phyloP scores from a whole-genome alignment of 177 flowering plant genomes.

The Vitis hybrid region DNA sequence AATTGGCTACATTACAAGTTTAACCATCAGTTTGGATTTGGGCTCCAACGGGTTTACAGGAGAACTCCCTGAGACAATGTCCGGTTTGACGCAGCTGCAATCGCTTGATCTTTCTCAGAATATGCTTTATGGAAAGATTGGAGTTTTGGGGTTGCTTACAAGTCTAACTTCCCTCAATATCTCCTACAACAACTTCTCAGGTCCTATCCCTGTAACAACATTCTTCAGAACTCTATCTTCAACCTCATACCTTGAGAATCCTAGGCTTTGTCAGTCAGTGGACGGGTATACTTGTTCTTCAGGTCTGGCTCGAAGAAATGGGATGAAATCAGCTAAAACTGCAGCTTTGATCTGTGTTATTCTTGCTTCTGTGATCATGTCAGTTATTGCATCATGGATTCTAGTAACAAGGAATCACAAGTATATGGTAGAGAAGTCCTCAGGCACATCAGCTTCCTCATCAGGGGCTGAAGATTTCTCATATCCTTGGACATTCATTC shows the following conservation, averaged over 20 bases:
- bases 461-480: conserved; percentile 78
- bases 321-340: conserved; percentile 61
- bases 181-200: conserved; percentile 88
- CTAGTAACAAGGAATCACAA: conserved; percentile 47
- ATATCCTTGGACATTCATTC: conserved; percentile 94
- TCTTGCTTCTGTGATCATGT: conserved; percentile 51
- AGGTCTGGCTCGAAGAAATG: conserved; percentile 25
- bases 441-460: conserved; percentile 29
- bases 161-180: conserved; percentile 82
- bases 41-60: conserved; percentile 74
- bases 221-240: conserved; percentile 73
- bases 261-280: conserved; percentile 58
- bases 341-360: conserved; percentile 52
- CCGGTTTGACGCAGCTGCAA: conserved; percentile 74
- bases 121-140: conserved; percentile 61
- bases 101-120: conserved; percentile 86
- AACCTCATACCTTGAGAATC: conserved; percentile 59
- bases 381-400: conserved; percentile 58
- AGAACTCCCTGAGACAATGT: conserved; percentile 68
- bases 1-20: conserved; percentile 71
- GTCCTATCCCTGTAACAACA: conserved; percentile 85
- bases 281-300: conserved; percentile 79
- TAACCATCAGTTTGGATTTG: conserved; percentile 82
- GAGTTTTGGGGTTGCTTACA: conserved; percentile 57
- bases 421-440: conserved; percentile 46